Evolutionary conservation across 306 rosid species (phyloP).

Genomic region (Quercus cerris): DNA sequence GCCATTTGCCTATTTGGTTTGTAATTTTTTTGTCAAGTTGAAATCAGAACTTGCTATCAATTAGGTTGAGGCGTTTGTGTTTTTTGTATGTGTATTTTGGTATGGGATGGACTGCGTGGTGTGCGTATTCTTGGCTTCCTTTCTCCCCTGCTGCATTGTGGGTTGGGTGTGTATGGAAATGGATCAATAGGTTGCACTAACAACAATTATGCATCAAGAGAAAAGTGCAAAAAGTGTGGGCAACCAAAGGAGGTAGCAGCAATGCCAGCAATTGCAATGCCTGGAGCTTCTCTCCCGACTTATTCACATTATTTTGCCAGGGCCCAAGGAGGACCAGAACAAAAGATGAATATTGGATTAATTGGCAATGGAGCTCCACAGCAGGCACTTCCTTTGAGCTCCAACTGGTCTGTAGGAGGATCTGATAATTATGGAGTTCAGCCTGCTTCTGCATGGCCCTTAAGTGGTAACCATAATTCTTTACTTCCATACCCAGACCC

Average conservation of each 20-base stretch:
- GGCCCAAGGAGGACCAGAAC: slow-evolving; percentile 69
- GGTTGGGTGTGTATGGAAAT: slow-evolving; percentile 76
- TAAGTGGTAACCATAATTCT: slow-evolving; percentile 50
- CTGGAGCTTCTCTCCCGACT: slow-evolving; percentile 72
- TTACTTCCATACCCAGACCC: slow-evolving; percentile 52
- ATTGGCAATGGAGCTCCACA: slow-evolving; percentile 53
- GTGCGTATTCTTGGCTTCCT: slow-evolving; percentile 71
- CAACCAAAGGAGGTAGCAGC: slow-evolving; percentile 93
- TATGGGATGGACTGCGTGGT: slow-evolving; percentile 83
- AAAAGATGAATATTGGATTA: slow-evolving; percentile 59
- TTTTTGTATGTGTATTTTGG: slow-evolving; percentile 79
- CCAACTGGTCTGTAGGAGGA: slow-evolving; percentile 61
- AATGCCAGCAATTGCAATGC: slow-evolving; percentile 85
- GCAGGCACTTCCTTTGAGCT: slow-evolving; percentile 46
- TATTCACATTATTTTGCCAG: slow-evolving; percentile 67
- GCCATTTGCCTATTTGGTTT: slow-evolving; percentile 12
- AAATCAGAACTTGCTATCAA: slow-evolving; percentile 46
- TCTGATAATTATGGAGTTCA: slow-evolving; percentile 62
- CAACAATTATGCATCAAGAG: slow-evolving; percentile 99
- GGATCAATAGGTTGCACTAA: slow-evolving; percentile 99
- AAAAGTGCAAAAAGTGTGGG: slow-evolving; percentile 97
- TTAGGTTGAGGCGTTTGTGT: slow-evolving; percentile 84
- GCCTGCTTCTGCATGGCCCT: slow-evolving; percentile 52
- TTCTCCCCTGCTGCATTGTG: slow-evolving; percentile 71
- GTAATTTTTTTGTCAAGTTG: slow-evolving; percentile 30